Conservation (phyloP, 2,329 filamentous ascomycete species). For the Ambrosiella xylebori region DNA sequence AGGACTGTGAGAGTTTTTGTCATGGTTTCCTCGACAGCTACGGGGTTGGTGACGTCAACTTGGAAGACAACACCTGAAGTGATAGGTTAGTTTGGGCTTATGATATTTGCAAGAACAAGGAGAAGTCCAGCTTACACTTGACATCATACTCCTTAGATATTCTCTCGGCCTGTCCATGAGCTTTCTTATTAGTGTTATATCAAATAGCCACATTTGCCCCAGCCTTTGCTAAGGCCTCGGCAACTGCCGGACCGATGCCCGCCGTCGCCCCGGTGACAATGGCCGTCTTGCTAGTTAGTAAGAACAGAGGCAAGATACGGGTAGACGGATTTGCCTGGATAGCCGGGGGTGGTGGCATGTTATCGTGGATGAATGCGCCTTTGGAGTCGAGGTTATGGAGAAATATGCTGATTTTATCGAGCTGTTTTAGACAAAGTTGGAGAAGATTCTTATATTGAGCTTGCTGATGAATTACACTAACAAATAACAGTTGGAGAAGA, state of each 20-base stretch:
- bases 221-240: conserved; percentile 20
- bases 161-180: conserved; percentile 16
- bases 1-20: conserved; percentile 2
- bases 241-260: conserved; percentile 17
- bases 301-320: conserved; percentile 47
- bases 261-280: conserved; percentile 15
- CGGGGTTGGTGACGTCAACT: conserved; percentile 28
- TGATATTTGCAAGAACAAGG: background rate
- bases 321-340: conserved; percentile 18
- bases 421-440: too few species aligned
- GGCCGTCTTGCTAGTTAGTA: conserved; percentile 35
- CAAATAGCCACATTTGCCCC: conserved; percentile 20
- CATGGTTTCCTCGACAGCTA: conserved; percentile 27
- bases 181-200: conserved; percentile 19
- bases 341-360: conserved; percentile 26
- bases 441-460: too few species aligned
- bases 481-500: too few species aligned
- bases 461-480: too few species aligned
- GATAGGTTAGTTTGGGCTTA: background rate
- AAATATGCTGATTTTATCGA: background rate
- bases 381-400: background rate
- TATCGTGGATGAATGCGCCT: conserved; percentile 35
- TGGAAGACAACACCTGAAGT: conserved; percentile 42
- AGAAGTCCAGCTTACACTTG: conserved; percentile 33
- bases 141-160: conserved; percentile 30